Conservation (phyloP, 441 rosid genomes). For the Pelargonium fulgidum region DNA sequence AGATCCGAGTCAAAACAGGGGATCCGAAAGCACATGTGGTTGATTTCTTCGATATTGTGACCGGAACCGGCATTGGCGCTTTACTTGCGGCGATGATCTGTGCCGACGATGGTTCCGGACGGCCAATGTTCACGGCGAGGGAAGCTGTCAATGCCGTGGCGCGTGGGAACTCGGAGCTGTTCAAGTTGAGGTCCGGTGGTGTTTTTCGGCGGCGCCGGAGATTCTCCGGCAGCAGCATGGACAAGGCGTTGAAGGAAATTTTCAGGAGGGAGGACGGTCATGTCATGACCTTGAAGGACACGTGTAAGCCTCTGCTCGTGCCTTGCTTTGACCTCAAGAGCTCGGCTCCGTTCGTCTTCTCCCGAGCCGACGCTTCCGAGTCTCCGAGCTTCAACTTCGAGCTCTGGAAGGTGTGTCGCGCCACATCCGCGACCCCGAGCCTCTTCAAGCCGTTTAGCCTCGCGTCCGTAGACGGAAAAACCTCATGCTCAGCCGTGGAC, state of each 20-base stretch:
- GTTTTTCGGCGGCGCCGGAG: slow-evolving; percentile 37
- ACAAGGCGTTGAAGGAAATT: slow-evolving; percentile 49
- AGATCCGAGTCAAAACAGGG: slow-evolving; percentile 68
- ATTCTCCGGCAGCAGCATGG: slow-evolving; percentile 68
- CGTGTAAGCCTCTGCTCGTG: slow-evolving; percentile 85
- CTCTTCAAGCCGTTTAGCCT: slow-evolving; percentile 62
- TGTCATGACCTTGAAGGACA: slow-evolving; percentile 65
- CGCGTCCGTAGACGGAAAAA: slow-evolving; percentile 71
- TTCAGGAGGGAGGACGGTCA: slow-evolving; percentile 59
- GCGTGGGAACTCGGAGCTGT: slow-evolving; percentile 47
- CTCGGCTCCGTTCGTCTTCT: slow-evolving; percentile 91
- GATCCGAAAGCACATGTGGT: slow-evolving; percentile 62
- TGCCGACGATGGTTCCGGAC: slow-evolving; percentile 65
- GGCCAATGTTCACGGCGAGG: slow-evolving; percentile 60
- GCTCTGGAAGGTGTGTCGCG: slow-evolving; percentile 83
- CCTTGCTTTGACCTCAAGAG: slow-evolving; percentile 89
- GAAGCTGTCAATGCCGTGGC: slow-evolving; percentile 49
- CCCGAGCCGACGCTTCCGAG: slow-evolving; percentile 86
- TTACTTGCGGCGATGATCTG: slow-evolving; percentile 61
- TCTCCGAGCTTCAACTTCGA: slow-evolving; percentile 84
- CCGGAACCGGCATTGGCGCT: slow-evolving; percentile 80
- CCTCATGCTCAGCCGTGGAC: slow-evolving; percentile 67
- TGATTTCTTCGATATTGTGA: slow-evolving; percentile 81
- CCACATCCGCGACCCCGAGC: slow-evolving; percentile 79
- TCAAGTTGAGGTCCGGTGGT: slow-evolving; percentile 33